Conservation (phyloP, 768 basidiomycete genomes). For the Tulasnella sp. region DNA sequence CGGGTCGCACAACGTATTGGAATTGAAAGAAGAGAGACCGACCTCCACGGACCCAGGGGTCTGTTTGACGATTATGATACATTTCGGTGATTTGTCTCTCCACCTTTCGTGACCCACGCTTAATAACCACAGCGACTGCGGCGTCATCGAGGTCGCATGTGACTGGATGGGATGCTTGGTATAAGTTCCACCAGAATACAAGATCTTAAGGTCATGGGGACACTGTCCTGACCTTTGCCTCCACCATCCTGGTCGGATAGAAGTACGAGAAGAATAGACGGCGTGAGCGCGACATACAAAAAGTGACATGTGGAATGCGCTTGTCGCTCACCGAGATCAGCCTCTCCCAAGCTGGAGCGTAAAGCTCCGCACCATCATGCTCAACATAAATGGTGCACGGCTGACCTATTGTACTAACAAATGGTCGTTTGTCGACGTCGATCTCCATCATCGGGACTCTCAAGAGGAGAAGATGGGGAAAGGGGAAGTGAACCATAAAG, state of each 20-base stretch:
- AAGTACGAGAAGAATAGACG: too few relatives aligned
- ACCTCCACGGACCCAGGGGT: neutral
- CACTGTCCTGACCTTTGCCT: too few relatives aligned
- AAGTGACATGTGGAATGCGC: too few relatives aligned
- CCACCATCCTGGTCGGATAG: too few relatives aligned
- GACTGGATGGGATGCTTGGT: neutral
- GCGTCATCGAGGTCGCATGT: neutral
- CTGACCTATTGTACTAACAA: neutral
- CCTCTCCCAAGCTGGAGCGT: neutral
- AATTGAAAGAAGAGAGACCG: neutral
- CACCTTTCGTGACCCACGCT: neutral
- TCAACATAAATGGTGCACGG: neutral
- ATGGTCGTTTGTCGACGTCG: neutral
- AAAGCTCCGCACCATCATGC: neutral
- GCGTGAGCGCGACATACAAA: too few relatives aligned
- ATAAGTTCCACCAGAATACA: too few relatives aligned
- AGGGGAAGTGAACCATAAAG: neutral
- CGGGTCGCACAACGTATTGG: too few relatives aligned
- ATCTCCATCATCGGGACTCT: neutral
- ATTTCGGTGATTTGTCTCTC: neutral
- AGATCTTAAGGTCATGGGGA: too few relatives aligned
- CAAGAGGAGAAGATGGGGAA: neutral
- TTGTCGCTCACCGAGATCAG: neutral
- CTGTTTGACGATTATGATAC: neutral
- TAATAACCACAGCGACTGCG: neutral